phyloP scores from a whole-genome alignment of 176 grass and related monocot species.

The Zea mays region DNA sequence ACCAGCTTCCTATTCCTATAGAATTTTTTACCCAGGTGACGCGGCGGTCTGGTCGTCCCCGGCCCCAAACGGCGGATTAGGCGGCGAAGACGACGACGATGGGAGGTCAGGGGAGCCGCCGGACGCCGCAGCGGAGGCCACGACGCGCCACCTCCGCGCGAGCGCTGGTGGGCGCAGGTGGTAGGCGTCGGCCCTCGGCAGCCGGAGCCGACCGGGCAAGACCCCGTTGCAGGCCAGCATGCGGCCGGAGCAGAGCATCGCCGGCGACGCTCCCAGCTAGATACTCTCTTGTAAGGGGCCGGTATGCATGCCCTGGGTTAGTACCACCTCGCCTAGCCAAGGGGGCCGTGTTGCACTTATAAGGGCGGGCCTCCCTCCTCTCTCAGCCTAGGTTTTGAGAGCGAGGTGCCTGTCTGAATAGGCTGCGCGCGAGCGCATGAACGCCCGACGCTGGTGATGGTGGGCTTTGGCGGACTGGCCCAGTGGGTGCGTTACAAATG shows the following conservation, averaged over 20 bases:
- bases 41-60: slow-evolving; percentile 33
- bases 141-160: slow-evolving; percentile 53
- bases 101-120: slow-evolving; percentile 47
- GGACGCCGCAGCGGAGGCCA: slow-evolving; percentile 53
- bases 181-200: slow-evolving; percentile 33
- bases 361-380: too few relatives aligned
- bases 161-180: slow-evolving; percentile 37
- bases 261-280: slow-evolving; percentile 9
- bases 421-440: too few relatives aligned
- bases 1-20: neutral
- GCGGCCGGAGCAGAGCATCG: slow-evolving; percentile 84
- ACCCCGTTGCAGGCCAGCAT: slow-evolving; percentile 66
- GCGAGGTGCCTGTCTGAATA: too few relatives aligned
- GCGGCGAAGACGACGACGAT: slow-evolving; percentile 47
- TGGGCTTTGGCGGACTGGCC: too few relatives aligned
- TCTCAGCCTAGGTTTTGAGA: too few relatives aligned
- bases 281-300: too few relatives aligned
- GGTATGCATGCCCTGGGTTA: too few relatives aligned
- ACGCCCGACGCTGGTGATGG: too few relatives aligned
- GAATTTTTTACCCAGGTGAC: slow-evolving; percentile 39
- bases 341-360: too few relatives aligned
- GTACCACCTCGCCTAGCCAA: too few relatives aligned
- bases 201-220: slow-evolving; percentile 31
- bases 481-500: too few relatives aligned
- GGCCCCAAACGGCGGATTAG: slow-evolving; percentile 46